Percentiles rank a stretch among this genome's conserved stretches.
Conservation (phyloP, 1,139 yeast genomes). For the Pichia kudriavzevii region DNA sequence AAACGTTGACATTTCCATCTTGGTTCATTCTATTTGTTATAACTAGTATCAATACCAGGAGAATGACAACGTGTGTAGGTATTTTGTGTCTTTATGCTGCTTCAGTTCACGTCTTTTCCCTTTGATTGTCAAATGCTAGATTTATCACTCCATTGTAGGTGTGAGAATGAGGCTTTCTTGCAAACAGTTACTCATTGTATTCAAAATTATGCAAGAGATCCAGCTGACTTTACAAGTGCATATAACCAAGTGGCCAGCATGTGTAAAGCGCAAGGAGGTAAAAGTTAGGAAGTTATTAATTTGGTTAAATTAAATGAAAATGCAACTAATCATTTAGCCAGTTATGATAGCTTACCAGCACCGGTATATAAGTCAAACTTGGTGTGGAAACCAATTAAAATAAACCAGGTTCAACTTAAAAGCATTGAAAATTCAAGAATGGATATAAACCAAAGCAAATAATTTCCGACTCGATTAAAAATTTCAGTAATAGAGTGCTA, state of each 20-base stretch:
- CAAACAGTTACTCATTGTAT: slow-evolving; percentile 31
- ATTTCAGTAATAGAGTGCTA: too few relatives aligned
- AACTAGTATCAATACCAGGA: too few relatives aligned
- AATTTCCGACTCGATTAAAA: neutral
- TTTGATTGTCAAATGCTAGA: slow-evolving; percentile 27
- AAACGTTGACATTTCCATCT: too few relatives aligned
- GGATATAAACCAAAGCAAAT: too few relatives aligned
- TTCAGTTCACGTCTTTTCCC: slow-evolving; percentile 26
- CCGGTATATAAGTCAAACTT: slow-evolving; percentile 11
- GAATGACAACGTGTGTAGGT: slow-evolving; percentile 27
- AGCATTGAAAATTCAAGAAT: too few relatives aligned
- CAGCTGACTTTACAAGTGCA: slow-evolving; percentile 24
- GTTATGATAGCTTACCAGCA: slow-evolving; percentile 10
- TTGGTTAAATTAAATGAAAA: slow-evolving; percentile 24
- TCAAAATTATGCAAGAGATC: slow-evolving; percentile 24
- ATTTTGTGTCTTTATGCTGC: slow-evolving; percentile 29
- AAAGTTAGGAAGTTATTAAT: slow-evolving; percentile 22
- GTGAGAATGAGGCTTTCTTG: slow-evolving; percentile 27
- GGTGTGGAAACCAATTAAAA: slow-evolving; percentile 11
- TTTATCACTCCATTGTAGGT: slow-evolving; percentile 26
- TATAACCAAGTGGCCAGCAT: slow-evolving; percentile 26
- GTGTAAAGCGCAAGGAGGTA: slow-evolving; percentile 27
- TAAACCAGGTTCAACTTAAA: slow-evolving; percentile 4
- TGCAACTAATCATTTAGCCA: slow-evolving; percentile 20
- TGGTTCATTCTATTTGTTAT: too few relatives aligned